Base-by-base conservation (phyloP, 257 asterid genomes). In the Rauvolfia tetraphylla region DNA sequence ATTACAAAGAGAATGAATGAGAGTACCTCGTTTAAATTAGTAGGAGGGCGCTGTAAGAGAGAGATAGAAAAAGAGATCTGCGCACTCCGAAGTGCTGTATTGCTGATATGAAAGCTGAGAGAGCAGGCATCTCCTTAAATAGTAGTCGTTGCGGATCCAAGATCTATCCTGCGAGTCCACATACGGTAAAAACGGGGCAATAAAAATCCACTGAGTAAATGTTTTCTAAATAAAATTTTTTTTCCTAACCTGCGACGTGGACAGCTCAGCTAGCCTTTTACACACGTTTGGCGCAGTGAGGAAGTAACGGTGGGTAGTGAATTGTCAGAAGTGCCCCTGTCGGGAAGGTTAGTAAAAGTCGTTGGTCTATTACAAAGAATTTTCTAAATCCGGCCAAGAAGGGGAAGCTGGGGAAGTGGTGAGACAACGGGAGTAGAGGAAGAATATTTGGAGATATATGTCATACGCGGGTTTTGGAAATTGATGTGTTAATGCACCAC, bases 121-220 rank as follows among this genome's bases (percentile, higher is more conserved):
- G 79, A 46, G 83, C 81, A 80, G 80, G 87, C 56, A 79, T 6
- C 65, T 54, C 54, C 0, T 74, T 79, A 69, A 80, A 86, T 81
- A 79, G 79, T 79, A 79, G 81, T 79, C 22, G 75, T 73, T 38
- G 74, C 36, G 76, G 80, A 81, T 79, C 84, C 80, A 65, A 71
- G 84, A 83, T 81, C 82, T 75, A 41, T 71, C 61, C 44, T 13
- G 1, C 5, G 3, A n/a, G 33, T 34, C 49, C 46, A 68, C 31
- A 4, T 46, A n/a, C 31, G 18, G 9, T 33, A 58, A 51, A 70
- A 71, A 51, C 58, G 58, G 56, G 71, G 2, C 49, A 39, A 61
- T 13, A 61, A 61, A 27, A 61, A 25, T 59, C 17, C 2, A n/a
- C 3, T 20, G 2, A 20, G 12, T 25, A 56, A 56, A 5, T 7